Conservation (phyloP, 2,329 filamentous ascomycete genomes). For the Xylaria sp. region DNA sequence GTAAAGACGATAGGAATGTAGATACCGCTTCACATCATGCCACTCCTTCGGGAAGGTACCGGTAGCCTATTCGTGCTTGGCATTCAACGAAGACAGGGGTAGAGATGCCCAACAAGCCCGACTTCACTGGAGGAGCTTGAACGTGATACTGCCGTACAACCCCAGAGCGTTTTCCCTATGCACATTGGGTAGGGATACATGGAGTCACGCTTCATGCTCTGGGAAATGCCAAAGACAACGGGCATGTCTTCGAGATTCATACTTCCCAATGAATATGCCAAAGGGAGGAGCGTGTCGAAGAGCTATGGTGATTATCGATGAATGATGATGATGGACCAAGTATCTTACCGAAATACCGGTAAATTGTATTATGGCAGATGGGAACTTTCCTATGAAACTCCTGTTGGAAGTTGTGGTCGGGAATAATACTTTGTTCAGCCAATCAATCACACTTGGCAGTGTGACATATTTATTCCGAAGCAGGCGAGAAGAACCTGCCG, state of each 20-base stretch:
- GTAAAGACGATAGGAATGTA: not conserved
- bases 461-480: slow-evolving; percentile 1
- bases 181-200: slow-evolving; percentile 1
- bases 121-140: not conserved
- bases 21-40: not conserved
- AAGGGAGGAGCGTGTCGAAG: not conserved
- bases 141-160: not conserved
- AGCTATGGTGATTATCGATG: not conserved
- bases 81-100: not conserved
- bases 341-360: not conserved
- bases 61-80: not conserved
- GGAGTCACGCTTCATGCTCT: slow-evolving; percentile 4
- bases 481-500: not conserved
- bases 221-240: not conserved
- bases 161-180: not conserved
- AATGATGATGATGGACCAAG: not conserved
- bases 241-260: not conserved
- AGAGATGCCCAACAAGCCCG: not conserved
- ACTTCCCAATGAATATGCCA: not conserved
- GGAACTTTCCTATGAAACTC: not conserved
- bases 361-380: not conserved
- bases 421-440: not conserved
- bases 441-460: not conserved
- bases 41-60: not conserved
- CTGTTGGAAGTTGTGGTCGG: not conserved